Conservation (phyloP, 305 asterid genomes). For the Solanum hybrid region DNA sequence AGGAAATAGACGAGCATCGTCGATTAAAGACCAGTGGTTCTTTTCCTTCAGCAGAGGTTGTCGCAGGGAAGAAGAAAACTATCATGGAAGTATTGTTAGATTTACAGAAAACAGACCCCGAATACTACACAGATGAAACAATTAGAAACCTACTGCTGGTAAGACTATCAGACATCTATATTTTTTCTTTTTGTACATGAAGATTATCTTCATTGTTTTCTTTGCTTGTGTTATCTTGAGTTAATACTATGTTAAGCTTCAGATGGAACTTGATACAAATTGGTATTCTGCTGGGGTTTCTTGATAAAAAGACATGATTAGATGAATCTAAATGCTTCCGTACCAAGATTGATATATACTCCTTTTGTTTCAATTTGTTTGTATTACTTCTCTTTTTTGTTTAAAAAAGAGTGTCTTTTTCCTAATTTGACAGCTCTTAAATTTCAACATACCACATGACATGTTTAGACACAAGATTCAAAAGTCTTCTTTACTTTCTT, state of each 20-base stretch:
- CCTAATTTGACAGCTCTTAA: background rate
- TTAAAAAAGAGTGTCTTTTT: background rate
- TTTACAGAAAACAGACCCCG: slow-evolving; percentile 31
- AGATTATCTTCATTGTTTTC: background rate
- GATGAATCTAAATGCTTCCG: background rate
- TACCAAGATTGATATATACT: background rate
- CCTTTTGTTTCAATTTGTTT: background rate
- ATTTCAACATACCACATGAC: background rate
- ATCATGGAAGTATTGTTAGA: slow-evolving; percentile 30
- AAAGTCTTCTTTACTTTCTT: background rate
- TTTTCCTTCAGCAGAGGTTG: background rate
- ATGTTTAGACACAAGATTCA: background rate
- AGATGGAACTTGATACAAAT: background rate
- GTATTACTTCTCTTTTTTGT: background rate
- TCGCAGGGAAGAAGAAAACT: slow-evolving; percentile 9
- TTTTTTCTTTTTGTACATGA: background rate
- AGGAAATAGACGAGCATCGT: slow-evolving; percentile 15
- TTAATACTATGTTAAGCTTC: background rate
- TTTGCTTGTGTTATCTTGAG: background rate
- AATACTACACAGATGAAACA: slow-evolving; percentile 35
- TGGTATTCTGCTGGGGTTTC: background rate
- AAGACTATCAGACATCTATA: background rate
- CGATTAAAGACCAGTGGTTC: background rate
- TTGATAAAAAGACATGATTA: background rate
- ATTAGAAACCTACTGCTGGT: slow-evolving; percentile 49